Base-by-base conservation (phyloP, 106 monocot species). In the Narthecium ossifragum region DNA sequence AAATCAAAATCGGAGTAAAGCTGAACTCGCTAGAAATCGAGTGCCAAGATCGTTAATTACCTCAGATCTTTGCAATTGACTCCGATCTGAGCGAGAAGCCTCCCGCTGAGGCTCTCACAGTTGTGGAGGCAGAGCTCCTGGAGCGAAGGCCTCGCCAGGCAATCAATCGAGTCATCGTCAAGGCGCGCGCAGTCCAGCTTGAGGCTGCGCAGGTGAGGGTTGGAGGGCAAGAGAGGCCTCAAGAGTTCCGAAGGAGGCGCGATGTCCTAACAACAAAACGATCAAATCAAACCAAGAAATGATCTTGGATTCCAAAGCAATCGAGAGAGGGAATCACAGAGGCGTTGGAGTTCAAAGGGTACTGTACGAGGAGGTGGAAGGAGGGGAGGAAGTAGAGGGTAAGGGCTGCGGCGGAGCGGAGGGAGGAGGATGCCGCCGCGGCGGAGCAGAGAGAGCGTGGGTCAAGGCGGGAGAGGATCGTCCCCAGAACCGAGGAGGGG, bases 401-500 rank as follows among this genome's bases (percentile, higher is more conserved):
- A 28, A 76, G 73, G 46, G 70, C 41, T 41, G 86, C 90, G 54
- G 72, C 73, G 78, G 61, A n/a, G 59, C 71, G 81, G 77, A 98
- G 68, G 39, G 76, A 67, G 39, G 62, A 72, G 66, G 73, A 87
- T 6, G 90, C 53, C 66, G 80, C 78, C 52, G 90, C 70, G 37
- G 73, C 84, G 60, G 75, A 68, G 69, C 81, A 80, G 67, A 98
- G 78, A 31, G 90, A 98, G 51, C 75, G 75, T 29, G 76, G 57
- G 56, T 98, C 96, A 53, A 96, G 87, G 48, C 70, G 57, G 25
- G 76, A 73, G 36, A 98, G 78, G 62, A 98, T 76, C 40, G 90
- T 78, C 14, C 68, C 78, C 17, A 87, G 57, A 27, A 98, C 65
- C 18, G 86, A 49, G 11, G 78, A 63, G 12, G 96, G 96, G 10